Base-by-base conservation (phyloP, 2,329 filamentous ascomycete species). In the Magnaporthiopsis poae region DNA sequence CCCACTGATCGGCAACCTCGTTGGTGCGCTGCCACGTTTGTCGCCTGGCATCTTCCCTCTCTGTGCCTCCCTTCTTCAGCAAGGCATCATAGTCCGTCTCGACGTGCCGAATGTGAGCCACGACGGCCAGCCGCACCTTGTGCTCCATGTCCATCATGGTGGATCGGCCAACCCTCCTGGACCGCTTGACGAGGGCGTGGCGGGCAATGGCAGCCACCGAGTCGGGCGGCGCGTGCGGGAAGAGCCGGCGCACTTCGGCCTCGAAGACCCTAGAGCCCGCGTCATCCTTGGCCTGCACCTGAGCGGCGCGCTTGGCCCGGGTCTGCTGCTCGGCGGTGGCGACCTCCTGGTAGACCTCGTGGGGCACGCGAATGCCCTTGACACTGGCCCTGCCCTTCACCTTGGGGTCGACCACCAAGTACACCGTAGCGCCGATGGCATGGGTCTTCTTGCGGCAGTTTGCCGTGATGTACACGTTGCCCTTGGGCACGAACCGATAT, bases 31-130 rank as follows among this genome's bases (percentile, higher is more conserved):
- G 18, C 63, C 56, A 65, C 4, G 59, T 52, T n/a, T 52, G 25
- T 9, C 31, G 25, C 21, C 63, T 65, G 11, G 63, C 63, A 2
- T 56, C 25, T 15, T 52, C 36, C 27, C 46, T 36, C 52, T 21
- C 29, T 3, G n/a, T 60, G 29, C 52, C 46, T 12, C 33, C 33
- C 7, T 52, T 31, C 2, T 11, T 25, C 21, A 82, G 68, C 60
- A 81, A 68, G 52, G 65, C 61, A 18, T 84, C 80, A 67, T 85
- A 85, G 1, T 74, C 69, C 0, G 82, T 84, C 61, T 82, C 77
- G 3, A 66, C 69, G 69, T 85, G 82, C 8, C 83, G 75, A 5
- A 82, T 76, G 68, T 84, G 80, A 3, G 83, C 82, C 29, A 77
- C 72, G 15, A 84, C 80, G 2, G 80, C 83, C 31, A 83, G 74